Conservation (phyloP, 179 eudicot species). For the Silene noctiflora region DNA sequence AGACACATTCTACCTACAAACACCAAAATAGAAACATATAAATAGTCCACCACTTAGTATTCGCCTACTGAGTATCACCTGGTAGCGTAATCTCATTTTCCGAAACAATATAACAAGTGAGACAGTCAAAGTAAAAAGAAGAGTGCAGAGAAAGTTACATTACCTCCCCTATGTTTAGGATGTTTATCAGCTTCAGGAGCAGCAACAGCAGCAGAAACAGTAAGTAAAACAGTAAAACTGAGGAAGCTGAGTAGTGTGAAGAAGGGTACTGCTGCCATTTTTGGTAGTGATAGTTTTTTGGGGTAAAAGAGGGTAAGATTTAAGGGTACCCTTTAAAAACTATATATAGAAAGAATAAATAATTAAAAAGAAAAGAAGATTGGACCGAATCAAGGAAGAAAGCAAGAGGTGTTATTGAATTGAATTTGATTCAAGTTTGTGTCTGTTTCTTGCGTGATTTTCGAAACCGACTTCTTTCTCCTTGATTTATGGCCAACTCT, state of each 20-base stretch:
- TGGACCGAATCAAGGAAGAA: neutral
- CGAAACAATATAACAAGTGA: neutral
- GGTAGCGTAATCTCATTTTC: too few species aligned
- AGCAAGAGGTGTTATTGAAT: neutral
- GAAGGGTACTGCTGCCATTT: neutral
- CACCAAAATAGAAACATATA: too few species aligned
- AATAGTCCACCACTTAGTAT: too few species aligned
- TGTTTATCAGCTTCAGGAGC: slow-evolving; percentile 7
- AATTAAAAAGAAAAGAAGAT: neutral
- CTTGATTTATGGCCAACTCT: slow-evolving; percentile 24
- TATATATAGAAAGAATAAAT: too few species aligned
- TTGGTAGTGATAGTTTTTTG: neutral
- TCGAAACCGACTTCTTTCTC: slow-evolving; percentile 25
- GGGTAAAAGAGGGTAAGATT: slow-evolving; percentile 3
- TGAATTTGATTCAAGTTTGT: neutral
- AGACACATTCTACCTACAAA: too few species aligned
- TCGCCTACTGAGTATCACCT: too few species aligned
- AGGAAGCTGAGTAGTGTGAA: slow-evolving; percentile 27
- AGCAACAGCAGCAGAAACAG: slow-evolving; percentile 27
- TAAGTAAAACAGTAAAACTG: slow-evolving; percentile 29
- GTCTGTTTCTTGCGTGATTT: slow-evolving; percentile 16
- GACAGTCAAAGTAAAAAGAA: neutral
- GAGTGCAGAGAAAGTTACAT: too few species aligned
- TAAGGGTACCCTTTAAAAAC: neutral
- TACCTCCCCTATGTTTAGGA: slow-evolving; percentile 39